Evolutionary conservation across 2,329 filamentous ascomycete species (phyloP).

Genomic region (Rutstroemia sp.): DNA sequence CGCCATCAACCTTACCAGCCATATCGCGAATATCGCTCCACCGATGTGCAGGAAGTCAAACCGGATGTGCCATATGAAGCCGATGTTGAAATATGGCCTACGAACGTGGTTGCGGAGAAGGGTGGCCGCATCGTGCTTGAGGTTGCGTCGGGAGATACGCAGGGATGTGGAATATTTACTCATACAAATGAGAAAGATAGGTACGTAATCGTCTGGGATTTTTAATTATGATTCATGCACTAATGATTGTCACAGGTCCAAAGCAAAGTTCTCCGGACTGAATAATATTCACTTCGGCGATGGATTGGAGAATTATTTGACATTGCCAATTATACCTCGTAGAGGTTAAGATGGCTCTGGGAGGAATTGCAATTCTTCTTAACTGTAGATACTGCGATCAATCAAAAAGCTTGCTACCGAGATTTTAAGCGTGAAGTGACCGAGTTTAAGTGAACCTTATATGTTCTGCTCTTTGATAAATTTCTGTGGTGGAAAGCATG

Average conservation of each 20-base stretch:
- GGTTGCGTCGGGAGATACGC: constrained; percentile 48
- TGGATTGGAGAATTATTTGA: constrained; percentile 38
- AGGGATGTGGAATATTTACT: constrained; percentile 49
- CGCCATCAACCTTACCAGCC: constrained; percentile 48
- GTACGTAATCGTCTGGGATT: constrained; percentile 22
- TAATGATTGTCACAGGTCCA: constrained; percentile 5
- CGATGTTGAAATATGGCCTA: constrained; percentile 59
- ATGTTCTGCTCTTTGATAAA: too few relatives aligned
- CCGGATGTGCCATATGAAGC: constrained; percentile 49
- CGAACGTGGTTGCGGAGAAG: constrained; percentile 47
- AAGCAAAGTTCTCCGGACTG: constrained; percentile 36
- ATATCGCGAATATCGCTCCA: constrained; percentile 49
- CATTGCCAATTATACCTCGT: background rate
- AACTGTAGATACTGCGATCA: too few relatives aligned
- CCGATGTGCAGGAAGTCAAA: constrained; percentile 47
- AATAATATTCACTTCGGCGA: constrained; percentile 48
- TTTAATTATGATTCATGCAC: too few relatives aligned
- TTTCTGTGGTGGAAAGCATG: too few relatives aligned
- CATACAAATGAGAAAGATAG: constrained; percentile 44
- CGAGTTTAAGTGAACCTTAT: too few relatives aligned
- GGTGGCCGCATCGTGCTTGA: constrained; percentile 49
- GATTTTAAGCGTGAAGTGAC: too few relatives aligned
- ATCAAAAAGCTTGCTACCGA: too few relatives aligned
- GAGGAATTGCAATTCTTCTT: too few relatives aligned
- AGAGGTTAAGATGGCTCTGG: too few relatives aligned